Evolutionary conservation across 805 yeast species (phyloP).

Genomic region (Clavispora santaluciae): DNA sequence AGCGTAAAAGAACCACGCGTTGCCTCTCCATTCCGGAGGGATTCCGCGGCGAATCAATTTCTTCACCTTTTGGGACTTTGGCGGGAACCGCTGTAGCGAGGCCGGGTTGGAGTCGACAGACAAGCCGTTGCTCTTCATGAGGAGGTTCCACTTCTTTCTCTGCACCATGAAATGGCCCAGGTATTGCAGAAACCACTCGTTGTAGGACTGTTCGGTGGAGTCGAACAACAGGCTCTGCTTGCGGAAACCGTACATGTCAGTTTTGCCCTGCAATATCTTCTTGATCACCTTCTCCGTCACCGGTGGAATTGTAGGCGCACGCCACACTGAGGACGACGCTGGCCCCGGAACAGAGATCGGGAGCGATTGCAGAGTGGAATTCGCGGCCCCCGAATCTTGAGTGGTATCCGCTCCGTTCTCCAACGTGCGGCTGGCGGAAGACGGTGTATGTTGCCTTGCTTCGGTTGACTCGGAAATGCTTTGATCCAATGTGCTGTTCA

Average conservation of each 20-base stretch:
- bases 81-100: slow-evolving; percentile 64
- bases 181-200: slow-evolving; percentile 73
- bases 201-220: slow-evolving; percentile 52
- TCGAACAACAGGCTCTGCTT: slow-evolving; percentile 48
- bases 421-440: not conserved
- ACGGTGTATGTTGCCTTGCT: not conserved
- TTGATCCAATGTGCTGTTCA: not conserved
- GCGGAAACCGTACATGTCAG: slow-evolving; percentile 84
- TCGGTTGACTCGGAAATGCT: not conserved
- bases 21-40: slow-evolving; percentile 96
- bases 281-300: slow-evolving; percentile 5
- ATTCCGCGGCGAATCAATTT: slow-evolving; percentile 85
- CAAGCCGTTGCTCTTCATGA: slow-evolving; percentile 68
- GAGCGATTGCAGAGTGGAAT: too few relatives aligned
- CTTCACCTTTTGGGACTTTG: slow-evolving; percentile 71
- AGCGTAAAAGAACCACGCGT: slow-evolving; percentile 95
- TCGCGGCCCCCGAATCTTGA: not conserved
- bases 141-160: slow-evolving; percentile 68
- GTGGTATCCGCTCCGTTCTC: not conserved
- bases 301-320: slow-evolving; percentile 2
- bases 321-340: not conserved
- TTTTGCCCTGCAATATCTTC: slow-evolving; percentile 3
- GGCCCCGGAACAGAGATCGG: too few relatives aligned
- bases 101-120: slow-evolving; percentile 22
- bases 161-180: slow-evolving; percentile 58